Conservation (phyloP, 257 asterid genomes). For the Lavandula angustifolia region DNA sequence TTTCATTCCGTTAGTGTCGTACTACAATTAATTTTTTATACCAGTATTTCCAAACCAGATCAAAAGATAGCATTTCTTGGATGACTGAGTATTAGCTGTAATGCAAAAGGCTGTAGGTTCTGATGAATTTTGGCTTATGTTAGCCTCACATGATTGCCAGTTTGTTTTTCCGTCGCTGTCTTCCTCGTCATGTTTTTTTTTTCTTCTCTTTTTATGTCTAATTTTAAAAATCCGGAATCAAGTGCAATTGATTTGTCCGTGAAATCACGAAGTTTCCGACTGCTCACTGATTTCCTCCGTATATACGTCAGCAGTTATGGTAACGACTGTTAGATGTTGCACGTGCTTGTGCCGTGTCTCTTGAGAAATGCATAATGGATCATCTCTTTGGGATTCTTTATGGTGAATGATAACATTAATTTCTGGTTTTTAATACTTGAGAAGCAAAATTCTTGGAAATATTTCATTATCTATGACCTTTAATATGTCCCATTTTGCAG, state of each 20-base stretch:
- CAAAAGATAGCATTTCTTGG: not conserved
- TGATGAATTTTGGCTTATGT: conserved; percentile 25
- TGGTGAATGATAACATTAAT: not conserved
- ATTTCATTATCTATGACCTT: conserved; percentile 2
- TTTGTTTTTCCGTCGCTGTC: not conserved
- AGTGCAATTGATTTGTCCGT: conserved; percentile 10
- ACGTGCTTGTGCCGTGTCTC: conserved; percentile 5
- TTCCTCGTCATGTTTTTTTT: not conserved
- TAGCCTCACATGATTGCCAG: conserved; percentile 6
- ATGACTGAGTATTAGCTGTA: conserved; percentile 17
- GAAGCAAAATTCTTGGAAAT: not conserved
- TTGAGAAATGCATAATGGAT: conserved; percentile 19
- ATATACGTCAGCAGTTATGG: not conserved
- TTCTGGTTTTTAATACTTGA: not conserved
- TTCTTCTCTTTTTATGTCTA: not conserved
- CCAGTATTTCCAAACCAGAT: not conserved
- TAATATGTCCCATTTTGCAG: conserved; percentile 23
- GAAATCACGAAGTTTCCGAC: conserved; percentile 6
- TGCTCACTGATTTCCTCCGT: no score
- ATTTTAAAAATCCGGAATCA: not conserved
- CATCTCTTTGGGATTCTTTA: conserved; percentile 12
- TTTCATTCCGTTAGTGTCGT: not conserved
- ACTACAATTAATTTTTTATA: not conserved
- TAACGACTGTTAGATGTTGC: conserved; percentile 8
- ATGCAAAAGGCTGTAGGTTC: conserved; percentile 3